These are phyloP conservation scores for Lagenidium giganteum DNA, from an alignment of 352 stramenopile species.

Conservation along the genomic window DNA sequence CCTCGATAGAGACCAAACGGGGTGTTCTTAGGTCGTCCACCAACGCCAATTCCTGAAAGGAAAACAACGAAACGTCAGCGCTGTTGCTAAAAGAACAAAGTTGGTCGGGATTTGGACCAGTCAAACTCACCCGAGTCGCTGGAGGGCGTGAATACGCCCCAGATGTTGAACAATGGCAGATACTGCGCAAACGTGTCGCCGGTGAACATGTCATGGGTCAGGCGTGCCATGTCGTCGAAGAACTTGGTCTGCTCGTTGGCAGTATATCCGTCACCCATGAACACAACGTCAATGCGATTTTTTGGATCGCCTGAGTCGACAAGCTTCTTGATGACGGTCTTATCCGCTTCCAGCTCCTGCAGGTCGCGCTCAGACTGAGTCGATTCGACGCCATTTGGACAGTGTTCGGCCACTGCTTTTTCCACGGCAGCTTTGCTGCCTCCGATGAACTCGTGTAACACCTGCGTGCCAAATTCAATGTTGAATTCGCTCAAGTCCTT, in stretches of 20 bases:
- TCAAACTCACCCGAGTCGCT: too few species aligned
- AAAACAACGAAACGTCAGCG: too few species aligned
- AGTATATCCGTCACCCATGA: slow-evolving; percentile 42
- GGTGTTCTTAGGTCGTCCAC: slow-evolving; percentile 1
- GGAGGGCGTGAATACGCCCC: slow-evolving; percentile 6
- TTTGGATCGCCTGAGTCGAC: slow-evolving; percentile 26
- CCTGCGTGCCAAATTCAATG: background rate
- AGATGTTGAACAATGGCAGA: slow-evolving; percentile 13
- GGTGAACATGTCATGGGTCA: slow-evolving; percentile 34
- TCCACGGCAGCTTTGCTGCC: slow-evolving; percentile 11
- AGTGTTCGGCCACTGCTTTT: slow-evolving; percentile 3
- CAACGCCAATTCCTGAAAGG: slow-evolving; percentile 7
- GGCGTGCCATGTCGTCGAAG: slow-evolving; percentile 26
- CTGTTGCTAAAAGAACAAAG: too few species aligned
- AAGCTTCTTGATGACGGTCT: too few species aligned
- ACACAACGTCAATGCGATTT: slow-evolving; percentile 40
- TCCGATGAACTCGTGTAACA: slow-evolving; percentile 13
- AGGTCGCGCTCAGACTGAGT: too few species aligned
- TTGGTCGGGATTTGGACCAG: too few species aligned
- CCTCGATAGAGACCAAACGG: slow-evolving; percentile 9
- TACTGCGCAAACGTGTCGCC: too few species aligned
- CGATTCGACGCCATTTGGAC: too few species aligned
- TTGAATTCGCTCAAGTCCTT: slow-evolving; percentile 5
- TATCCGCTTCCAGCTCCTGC: too few species aligned
- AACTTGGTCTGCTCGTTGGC: slow-evolving; percentile 17